Evolutionary conservation across 148 eudicot species (phyloP).

Genomic region (Polygonum aviculare): DNA sequence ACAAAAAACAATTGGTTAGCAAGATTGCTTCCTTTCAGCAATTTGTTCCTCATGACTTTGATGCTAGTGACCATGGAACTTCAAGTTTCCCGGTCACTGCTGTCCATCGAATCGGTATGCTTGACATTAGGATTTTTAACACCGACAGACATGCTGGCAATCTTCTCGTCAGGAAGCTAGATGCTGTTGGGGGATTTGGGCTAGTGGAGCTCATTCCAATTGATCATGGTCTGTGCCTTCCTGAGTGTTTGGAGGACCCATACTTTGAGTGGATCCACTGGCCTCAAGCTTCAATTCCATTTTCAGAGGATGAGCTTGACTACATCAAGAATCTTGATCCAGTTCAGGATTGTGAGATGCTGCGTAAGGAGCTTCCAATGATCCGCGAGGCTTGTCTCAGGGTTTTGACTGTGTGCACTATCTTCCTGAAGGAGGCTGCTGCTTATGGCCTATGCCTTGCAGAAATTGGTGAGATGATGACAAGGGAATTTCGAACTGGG

Average conservation of each 20-base stretch:
- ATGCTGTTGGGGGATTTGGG: conserved; percentile 22
- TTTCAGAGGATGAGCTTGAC: conserved; percentile 33
- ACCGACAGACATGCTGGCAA: conserved; percentile 40
- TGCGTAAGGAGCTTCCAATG: conserved; percentile 31
- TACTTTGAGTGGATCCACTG: conserved; percentile 43
- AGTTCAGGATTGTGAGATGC: conserved; percentile 25
- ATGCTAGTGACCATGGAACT: conserved; percentile 42
- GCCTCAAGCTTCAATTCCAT: conserved; percentile 40
- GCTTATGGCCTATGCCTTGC: conserved; percentile 31
- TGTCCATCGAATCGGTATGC: conserved; percentile 36
- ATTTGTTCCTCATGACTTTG: conserved; percentile 31
- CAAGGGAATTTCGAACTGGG: conserved; percentile 21
- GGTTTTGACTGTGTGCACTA: conserved; percentile 25
- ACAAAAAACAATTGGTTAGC: conserved; percentile 18
- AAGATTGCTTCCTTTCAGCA: conserved; percentile 33
- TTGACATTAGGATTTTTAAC: conserved; percentile 28
- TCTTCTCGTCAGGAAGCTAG: conserved; percentile 28
- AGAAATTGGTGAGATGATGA: conserved; percentile 43
- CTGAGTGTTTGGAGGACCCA: conserved; percentile 34
- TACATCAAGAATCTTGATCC: conserved; percentile 28
- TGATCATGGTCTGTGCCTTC: conserved; percentile 40
- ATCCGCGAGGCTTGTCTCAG: conserved; percentile 35
- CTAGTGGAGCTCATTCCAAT: conserved; percentile 32
- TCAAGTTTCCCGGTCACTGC: conserved; percentile 33
- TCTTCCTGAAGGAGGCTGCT: conserved; percentile 31